Conservation (phyloP, 73 alveolate genomes). For the Paramecium pentaurelia region DNA sequence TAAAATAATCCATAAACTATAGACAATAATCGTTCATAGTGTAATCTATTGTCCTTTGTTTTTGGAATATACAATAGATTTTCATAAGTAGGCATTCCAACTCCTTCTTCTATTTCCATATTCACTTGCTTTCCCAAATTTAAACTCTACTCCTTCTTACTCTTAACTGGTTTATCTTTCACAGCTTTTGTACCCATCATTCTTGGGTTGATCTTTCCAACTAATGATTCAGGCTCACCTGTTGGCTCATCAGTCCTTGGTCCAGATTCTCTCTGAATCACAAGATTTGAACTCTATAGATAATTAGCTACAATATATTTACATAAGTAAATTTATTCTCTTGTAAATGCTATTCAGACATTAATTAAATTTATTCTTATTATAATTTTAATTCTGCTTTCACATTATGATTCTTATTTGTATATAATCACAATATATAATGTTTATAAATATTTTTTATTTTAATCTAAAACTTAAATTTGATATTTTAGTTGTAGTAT, state of each 20-base stretch:
- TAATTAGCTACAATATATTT: not conserved
- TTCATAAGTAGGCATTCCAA: slow-evolving; percentile 60
- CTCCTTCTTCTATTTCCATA: slow-evolving; percentile 41
- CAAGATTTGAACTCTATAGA: slow-evolving; percentile 42
- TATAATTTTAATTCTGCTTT: not conserved
- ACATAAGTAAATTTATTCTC: slow-evolving; percentile 29
- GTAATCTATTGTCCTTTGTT: slow-evolving; percentile 87
- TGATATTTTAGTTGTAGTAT: too few species aligned
- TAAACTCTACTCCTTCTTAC: slow-evolving; percentile 64
- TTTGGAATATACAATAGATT: slow-evolving; percentile 83
- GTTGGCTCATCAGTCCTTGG: slow-evolving; percentile 79
- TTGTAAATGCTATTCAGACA: slow-evolving; percentile 24
- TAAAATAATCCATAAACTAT: slow-evolving; percentile 79
- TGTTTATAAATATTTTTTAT: too few species aligned
- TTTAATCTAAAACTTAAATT: too few species aligned
- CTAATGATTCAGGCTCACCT: slow-evolving; percentile 95
- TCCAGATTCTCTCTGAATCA: slow-evolving; percentile 60
- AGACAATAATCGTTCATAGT: slow-evolving; percentile 77
- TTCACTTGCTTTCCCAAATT: slow-evolving; percentile 37
- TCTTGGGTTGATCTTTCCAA: slow-evolving; percentile 75
- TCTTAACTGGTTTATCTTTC: slow-evolving; percentile 79
- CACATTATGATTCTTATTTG: not conserved
- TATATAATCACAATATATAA: not conserved
- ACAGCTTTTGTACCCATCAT: slow-evolving; percentile 89
- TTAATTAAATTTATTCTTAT: not conserved